Conservation (phyloP, 2,329 filamentous ascomycete species). For the Monilinia fructigena region DNA sequence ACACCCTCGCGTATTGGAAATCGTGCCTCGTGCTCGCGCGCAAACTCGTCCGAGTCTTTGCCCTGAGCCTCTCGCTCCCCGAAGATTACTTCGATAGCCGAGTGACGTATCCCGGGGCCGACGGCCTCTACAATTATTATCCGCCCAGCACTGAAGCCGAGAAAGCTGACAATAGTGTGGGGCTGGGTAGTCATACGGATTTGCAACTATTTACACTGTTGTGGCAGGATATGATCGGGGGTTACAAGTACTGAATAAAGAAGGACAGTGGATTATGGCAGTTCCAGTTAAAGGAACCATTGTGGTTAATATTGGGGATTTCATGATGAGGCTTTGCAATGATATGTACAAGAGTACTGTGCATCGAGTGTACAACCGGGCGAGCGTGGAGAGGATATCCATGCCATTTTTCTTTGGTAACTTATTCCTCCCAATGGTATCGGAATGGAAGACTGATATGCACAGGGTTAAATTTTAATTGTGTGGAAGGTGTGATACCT, state of each 20-base stretch:
- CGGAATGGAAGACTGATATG: slow-evolving; percentile 19
- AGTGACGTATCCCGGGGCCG: slow-evolving; percentile 50
- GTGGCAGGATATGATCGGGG: slow-evolving; percentile 48
- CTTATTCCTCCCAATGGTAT: slow-evolving; percentile 1
- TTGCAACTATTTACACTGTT: slow-evolving; percentile 52
- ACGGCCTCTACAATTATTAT: slow-evolving; percentile 48
- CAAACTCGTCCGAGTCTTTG: slow-evolving; percentile 52
- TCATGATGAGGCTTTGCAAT: slow-evolving; percentile 52
- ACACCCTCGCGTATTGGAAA: slow-evolving; percentile 49
- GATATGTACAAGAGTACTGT: slow-evolving; percentile 52
- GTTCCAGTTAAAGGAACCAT: slow-evolving; percentile 48
- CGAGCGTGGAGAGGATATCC: slow-evolving; percentile 46
- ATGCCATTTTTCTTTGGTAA: slow-evolving; percentile 58
- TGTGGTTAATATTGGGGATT: slow-evolving; percentile 54
- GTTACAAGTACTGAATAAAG: slow-evolving; percentile 45
- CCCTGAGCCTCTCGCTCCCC: slow-evolving; percentile 52
- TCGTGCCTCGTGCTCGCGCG: slow-evolving; percentile 52
- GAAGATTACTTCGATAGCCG: slow-evolving; percentile 57
- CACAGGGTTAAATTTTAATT: slow-evolving; percentile 51
- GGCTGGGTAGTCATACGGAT: slow-evolving; percentile 50
- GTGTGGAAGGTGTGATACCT: slow-evolving; percentile 49
- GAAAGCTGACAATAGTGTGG: slow-evolving; percentile 40
- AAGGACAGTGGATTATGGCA: slow-evolving; percentile 47
- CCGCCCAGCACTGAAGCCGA: slow-evolving; percentile 42
- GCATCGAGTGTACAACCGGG: slow-evolving; percentile 50